Percentiles rank a stretch among this genome's conserved stretches.
These are phyloP conservation scores for Vitis hybrid DNA, from an alignment of 177 flowering plant genomes.

Conservation along the genomic window DNA sequence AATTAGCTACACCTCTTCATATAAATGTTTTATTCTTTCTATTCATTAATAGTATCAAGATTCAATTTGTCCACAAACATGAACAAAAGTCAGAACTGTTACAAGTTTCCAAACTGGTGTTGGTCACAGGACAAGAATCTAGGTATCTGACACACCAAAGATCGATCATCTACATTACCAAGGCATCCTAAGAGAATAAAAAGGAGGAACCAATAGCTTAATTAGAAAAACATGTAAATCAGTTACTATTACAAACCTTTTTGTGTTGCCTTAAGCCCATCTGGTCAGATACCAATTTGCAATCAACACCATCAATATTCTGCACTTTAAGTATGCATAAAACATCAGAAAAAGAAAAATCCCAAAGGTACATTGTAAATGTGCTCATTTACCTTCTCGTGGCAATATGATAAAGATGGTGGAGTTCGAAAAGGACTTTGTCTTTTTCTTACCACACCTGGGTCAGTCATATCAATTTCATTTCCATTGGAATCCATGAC, in stretches of 20 bases:
- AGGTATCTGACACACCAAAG: no score
- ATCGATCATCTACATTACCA: no score
- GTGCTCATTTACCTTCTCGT: slow-evolving; percentile 48
- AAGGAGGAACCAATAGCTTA: no score
- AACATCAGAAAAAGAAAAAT: not conserved
- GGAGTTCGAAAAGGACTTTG: slow-evolving; percentile 89
- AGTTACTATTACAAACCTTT: slow-evolving; percentile 47
- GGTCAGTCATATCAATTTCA: slow-evolving; percentile 15
- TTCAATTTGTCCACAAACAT: no score
- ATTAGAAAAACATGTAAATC: no score
- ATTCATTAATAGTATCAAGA: no score
- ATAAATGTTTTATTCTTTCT: no score
- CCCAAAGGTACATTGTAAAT: not conserved
- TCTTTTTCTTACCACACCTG: slow-evolving; percentile 15
- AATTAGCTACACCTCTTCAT: no score
- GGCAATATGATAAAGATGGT: slow-evolving; percentile 70
- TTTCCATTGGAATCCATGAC: slow-evolving; percentile 22
- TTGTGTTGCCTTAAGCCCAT: slow-evolving; percentile 63
- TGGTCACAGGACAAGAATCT: no score
- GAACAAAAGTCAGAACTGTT: no score
- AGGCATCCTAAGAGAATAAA: no score
- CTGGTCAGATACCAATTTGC: slow-evolving; percentile 42
- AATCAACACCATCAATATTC: slow-evolving; percentile 35
- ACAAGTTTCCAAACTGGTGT: no score
- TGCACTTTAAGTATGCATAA: slow-evolving; percentile 36